Evolutionary conservation across 345 rosid species (phyloP).

Genomic region (Syzygium grande): DNA sequence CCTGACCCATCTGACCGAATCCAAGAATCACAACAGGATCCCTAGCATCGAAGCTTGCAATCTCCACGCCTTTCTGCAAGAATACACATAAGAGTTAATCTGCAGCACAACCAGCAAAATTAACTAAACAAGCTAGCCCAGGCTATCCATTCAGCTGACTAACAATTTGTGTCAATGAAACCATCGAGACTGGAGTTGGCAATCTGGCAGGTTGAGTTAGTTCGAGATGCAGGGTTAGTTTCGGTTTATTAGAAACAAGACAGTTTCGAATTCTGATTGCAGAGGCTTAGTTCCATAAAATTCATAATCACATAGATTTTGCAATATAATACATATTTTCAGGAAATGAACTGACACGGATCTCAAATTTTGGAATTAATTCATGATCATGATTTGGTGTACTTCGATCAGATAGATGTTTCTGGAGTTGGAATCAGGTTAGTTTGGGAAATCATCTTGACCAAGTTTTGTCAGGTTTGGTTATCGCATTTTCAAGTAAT

Average conservation of each 20-base stretch:
- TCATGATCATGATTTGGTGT: not conserved
- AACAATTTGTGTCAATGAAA: not conserved
- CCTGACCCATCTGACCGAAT: conserved; percentile 98
- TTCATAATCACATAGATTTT: not conserved
- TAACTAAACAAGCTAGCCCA: not conserved
- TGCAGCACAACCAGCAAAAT: not conserved
- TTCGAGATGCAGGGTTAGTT: not conserved
- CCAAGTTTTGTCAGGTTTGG: not conserved
- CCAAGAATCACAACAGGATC: conserved; percentile 92
- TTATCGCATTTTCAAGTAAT: not conserved
- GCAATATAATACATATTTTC: not conserved
- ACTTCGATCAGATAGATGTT: not conserved
- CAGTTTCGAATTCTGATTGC: not conserved
- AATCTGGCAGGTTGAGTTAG: not conserved
- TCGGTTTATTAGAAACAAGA: not conserved
- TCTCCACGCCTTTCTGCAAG: conserved; percentile 44
- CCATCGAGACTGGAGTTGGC: not conserved
- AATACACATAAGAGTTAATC: not conserved
- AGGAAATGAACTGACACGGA: not conserved
- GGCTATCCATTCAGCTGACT: not conserved
- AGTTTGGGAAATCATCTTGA: not conserved
- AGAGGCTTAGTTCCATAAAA: not conserved
- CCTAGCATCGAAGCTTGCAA: conserved; percentile 52
- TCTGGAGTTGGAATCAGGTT: not conserved
- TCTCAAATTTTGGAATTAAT: not conserved